Evolutionary conservation across 495 filamentous ascomycete genomes (phyloP).

Genomic region (Opeltia flavorubescens): DNA sequence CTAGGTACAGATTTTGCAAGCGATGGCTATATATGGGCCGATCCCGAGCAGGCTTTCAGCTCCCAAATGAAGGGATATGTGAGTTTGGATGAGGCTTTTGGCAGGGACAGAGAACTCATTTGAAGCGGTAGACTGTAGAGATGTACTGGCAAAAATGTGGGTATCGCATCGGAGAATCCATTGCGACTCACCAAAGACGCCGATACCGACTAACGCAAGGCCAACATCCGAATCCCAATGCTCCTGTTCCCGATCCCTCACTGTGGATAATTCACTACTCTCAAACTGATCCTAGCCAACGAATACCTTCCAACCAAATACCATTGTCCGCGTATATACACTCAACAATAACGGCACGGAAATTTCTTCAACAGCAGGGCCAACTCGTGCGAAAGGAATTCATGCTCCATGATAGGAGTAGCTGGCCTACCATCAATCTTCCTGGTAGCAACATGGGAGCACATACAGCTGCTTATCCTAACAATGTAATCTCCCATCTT

Average conservation of each 20-base stretch:
- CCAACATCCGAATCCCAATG: conserved; percentile 37
- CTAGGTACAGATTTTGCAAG: conserved; percentile 60
- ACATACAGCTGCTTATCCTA: conserved; percentile 19
- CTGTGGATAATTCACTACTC: conserved; percentile 94
- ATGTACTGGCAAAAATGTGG: conserved; percentile 70
- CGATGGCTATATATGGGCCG: conserved; percentile 85
- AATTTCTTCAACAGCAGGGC: conserved; percentile 59
- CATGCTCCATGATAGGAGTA: conserved; percentile 73
- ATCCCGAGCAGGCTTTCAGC: conserved; percentile 54
- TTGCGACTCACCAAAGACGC: conserved; percentile 59
- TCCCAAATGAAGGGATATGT: conserved; percentile 68
- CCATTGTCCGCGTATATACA: conserved; percentile 44
- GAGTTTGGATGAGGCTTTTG: conserved; percentile 20
- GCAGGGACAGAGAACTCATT: neutral
- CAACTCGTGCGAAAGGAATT: conserved; percentile 84
- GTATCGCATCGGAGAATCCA: conserved; percentile 51
- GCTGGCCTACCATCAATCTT: conserved; percentile 75
- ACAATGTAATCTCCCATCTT: conserved; percentile 18
- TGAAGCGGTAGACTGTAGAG: conserved; percentile 48
- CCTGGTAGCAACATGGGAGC: conserved; percentile 27
- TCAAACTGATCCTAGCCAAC: conserved; percentile 53
- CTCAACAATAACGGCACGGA: conserved; percentile 44
- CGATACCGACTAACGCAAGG: conserved; percentile 67
- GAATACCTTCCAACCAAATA: conserved; percentile 51
- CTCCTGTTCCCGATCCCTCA: conserved; percentile 54